Conservation (phyloP, 805 yeast species). For the Candida peoriensis region DNA sequence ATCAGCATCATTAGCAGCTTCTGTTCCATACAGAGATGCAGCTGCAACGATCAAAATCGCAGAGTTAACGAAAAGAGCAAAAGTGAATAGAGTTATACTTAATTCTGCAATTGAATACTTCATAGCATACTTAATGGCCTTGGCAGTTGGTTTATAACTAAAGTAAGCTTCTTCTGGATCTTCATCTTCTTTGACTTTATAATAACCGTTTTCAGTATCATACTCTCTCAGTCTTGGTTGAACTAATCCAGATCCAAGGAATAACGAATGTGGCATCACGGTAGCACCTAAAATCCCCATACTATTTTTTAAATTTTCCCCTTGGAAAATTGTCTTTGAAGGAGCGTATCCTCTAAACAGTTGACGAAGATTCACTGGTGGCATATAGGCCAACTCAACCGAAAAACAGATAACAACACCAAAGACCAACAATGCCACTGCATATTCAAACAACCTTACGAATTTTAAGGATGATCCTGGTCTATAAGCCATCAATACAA, state of each 20-base stretch:
- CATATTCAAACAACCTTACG: constrained; percentile 67
- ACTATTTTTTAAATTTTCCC: constrained; percentile 65
- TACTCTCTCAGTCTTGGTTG: constrained; percentile 78
- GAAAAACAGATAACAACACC: constrained; percentile 77
- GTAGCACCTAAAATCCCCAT: constrained; percentile 89
- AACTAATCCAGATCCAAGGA: constrained; percentile 80
- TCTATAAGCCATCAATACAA: constrained; percentile 73
- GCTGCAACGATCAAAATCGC: constrained; percentile 83
- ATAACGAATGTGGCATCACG: constrained; percentile 89
- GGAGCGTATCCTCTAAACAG: constrained; percentile 71
- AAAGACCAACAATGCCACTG: constrained; percentile 66
- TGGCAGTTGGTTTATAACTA: constrained; percentile 60
- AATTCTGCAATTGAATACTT: constrained; percentile 71
- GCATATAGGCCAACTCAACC: constrained; percentile 60
- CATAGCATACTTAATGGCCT: constrained; percentile 70
- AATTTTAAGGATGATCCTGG: constrained; percentile 71
- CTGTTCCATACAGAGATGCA: constrained; percentile 63
- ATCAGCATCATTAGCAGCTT: constrained; percentile 75
- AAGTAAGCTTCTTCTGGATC: constrained; percentile 33
- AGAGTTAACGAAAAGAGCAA: constrained; percentile 83
- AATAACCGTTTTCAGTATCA: constrained; percentile 55
- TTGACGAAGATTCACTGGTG: constrained; percentile 34
- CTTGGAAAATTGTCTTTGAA: constrained; percentile 42
- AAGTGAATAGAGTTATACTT: constrained; percentile 61
- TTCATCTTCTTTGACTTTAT: constrained; percentile 24